phyloP scores from a whole-genome alignment of 345 rosid genomes.

The Boechera divaricarpa region DNA sequence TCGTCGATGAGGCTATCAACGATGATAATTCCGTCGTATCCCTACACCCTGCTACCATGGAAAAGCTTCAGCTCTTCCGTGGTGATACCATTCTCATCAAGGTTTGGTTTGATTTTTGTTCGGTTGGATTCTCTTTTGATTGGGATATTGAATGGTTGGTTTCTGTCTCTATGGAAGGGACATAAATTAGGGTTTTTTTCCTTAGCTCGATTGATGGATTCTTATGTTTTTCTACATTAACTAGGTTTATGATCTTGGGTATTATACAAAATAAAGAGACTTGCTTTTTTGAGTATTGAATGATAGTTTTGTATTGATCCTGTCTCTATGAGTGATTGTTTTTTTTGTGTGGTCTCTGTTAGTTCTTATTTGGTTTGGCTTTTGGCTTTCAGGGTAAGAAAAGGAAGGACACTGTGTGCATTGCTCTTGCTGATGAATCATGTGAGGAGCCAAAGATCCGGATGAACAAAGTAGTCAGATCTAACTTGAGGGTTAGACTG shows the following conservation, averaged over 20 bases:
- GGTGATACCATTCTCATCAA: constrained; percentile 95
- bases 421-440: constrained; percentile 86
- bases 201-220: not conserved
- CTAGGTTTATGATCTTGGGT: constrained; percentile 26
- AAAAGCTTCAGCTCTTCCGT: constrained; percentile 98
- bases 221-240: not conserved
- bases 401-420: constrained; percentile 84
- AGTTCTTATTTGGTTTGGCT: not conserved
- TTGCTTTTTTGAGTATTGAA: not conserved
- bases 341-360: not conserved
- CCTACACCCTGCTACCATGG: constrained; percentile 95
- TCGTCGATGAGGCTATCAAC: constrained; percentile 90
- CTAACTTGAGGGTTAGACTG: constrained; percentile 93
- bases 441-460: constrained; percentile 93
- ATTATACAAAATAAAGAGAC: not conserved
- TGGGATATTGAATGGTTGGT: constrained; percentile 12
- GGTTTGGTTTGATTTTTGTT: constrained; percentile 49
- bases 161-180: constrained; percentile 7
- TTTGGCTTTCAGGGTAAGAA: constrained; percentile 72
- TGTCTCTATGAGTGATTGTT: not conserved
- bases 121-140: not conserved
- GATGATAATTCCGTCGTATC: constrained; percentile 95
- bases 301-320: not conserved
- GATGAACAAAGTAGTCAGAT: constrained; percentile 89
- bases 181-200: not conserved